A percentile compares a stretch with the other conserved stretches of the same genome.
These are phyloP conservation scores for Themeda triandra DNA, from an alignment of 176 grass and related monocot species.

Conservation along the genomic window DNA sequence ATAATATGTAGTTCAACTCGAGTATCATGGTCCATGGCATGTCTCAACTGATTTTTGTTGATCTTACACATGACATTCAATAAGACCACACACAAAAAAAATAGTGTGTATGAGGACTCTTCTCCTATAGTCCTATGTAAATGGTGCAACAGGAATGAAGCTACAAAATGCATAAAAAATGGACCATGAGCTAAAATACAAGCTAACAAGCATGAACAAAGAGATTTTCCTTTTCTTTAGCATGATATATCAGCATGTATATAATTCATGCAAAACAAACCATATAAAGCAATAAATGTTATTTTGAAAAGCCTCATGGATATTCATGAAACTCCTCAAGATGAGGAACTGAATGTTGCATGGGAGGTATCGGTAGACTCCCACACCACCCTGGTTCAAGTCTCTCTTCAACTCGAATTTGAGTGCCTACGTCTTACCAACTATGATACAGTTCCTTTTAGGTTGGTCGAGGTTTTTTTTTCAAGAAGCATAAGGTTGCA, in stretches of 20 bases:
- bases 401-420: background rate
- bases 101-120: background rate
- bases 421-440: background rate
- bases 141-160: background rate
- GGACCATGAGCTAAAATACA: background rate
- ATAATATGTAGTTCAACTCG: background rate
- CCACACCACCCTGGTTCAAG: background rate
- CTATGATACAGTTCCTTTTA: background rate
- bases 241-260: background rate
- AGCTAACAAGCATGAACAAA: background rate
- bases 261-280: background rate
- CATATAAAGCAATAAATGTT: background rate
- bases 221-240: background rate
- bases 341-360: background rate
- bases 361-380: background rate
- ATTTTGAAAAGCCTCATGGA: background rate
- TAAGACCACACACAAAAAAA: background rate
- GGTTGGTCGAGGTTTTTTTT: background rate
- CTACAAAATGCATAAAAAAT: background rate
- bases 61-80: constrained; percentile 1
- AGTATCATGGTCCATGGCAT: background rate
- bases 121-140: background rate
- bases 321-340: constrained; percentile 21
- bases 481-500: background rate
- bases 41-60: constrained; percentile 10